phyloP scores from a whole-genome alignment of 1,284 basidiomycete species.

The Erythrobasidium hasegawianum region DNA sequence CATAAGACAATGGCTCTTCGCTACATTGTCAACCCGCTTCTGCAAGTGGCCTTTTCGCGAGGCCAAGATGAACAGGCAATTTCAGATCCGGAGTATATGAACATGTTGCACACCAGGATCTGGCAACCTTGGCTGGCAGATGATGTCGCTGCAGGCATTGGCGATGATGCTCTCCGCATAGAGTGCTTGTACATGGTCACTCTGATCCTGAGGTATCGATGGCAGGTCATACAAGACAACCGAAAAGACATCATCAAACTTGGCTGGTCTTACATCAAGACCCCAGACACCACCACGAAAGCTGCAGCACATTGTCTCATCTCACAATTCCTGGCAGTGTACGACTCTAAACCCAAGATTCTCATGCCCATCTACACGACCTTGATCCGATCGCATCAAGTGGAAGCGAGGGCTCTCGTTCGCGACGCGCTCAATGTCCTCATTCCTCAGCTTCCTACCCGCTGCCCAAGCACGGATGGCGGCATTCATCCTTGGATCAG shows the following conservation, averaged over 20 bases:
- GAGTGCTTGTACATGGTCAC: slow-evolving; percentile 90
- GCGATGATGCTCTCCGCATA: slow-evolving; percentile 78
- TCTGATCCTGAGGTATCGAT: slow-evolving; percentile 79
- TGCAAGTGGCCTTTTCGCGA: slow-evolving; percentile 70
- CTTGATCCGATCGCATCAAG: slow-evolving; percentile 78
- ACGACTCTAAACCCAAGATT: slow-evolving; percentile 89
- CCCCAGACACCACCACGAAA: slow-evolving; percentile 86
- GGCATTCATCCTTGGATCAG: slow-evolving; percentile 72
- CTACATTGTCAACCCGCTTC: slow-evolving; percentile 80
- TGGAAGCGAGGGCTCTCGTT: slow-evolving; percentile 68
- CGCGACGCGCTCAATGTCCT: slow-evolving; percentile 86
- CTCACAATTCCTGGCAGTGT: slow-evolving; percentile 88
- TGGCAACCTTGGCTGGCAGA: slow-evolving; percentile 64
- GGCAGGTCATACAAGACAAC: slow-evolving; percentile 68
- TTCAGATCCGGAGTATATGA: slow-evolving; percentile 67
- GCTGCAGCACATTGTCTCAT: slow-evolving; percentile 90
- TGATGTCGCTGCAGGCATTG: slow-evolving; percentile 51
- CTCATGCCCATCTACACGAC: slow-evolving; percentile 91
- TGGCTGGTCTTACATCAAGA: slow-evolving; percentile 83
- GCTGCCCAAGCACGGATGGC: slow-evolving; percentile 49
- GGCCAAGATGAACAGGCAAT: slow-evolving; percentile 54
- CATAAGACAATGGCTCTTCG: slow-evolving; percentile 86
- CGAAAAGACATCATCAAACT: slow-evolving; percentile 95
- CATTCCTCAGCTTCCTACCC: slow-evolving; percentile 71
- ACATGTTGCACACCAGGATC: slow-evolving; percentile 65